Base-by-base conservation (phyloP, 2,329 filamentous ascomycete genomes). In the Rhynchosporium secalis region DNA sequence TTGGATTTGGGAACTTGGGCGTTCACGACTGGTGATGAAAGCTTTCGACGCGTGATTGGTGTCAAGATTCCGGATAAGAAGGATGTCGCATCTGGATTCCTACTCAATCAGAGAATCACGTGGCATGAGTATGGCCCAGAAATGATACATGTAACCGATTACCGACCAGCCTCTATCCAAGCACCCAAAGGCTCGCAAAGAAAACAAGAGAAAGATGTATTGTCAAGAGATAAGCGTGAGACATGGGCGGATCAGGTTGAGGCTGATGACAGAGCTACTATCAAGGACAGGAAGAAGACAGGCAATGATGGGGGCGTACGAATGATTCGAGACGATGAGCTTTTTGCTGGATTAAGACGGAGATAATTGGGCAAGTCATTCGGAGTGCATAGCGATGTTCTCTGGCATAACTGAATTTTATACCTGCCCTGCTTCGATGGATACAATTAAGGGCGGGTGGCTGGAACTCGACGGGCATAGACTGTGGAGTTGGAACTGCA, bases 1-100 rank as follows among this genome's bases (percentile, higher is more conserved):
- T 15, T 61, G 15, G 40, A 56, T 26, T 40, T 56, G 28, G 41
- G 41, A 10, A 29, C 20, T 8, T 56, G 31, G 29, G 31, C 56
- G 8, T 7, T 28, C n/a, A 20, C 20, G 4, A 54, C 15, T 20
- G 36, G 29, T 12, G 51, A 49, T 6, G 28, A 26, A 13, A 54
- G 9, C 6, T 20, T 28, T 4, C 31, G 20, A 3, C 28, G 45
- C 20, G 31, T 56, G 7, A 33, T 56, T 13, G 58, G 48, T 45
- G 20, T 61, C 26, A 55, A 61, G 43, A 56, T 61, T 29, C 49
- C 58, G 10, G 33, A 29, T 2, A 46, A 33, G 43, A 29, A 38
- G 5, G 58, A 61, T 4, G 58, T 61, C 12, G 49, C 58, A 0
- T 48, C 51, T 36, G 45, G 9, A 3, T 61, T 61, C 26, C 12